phyloP scores from a whole-genome alignment of 2,329 filamentous ascomycete species.

The Stylonectria norvegica region DNA sequence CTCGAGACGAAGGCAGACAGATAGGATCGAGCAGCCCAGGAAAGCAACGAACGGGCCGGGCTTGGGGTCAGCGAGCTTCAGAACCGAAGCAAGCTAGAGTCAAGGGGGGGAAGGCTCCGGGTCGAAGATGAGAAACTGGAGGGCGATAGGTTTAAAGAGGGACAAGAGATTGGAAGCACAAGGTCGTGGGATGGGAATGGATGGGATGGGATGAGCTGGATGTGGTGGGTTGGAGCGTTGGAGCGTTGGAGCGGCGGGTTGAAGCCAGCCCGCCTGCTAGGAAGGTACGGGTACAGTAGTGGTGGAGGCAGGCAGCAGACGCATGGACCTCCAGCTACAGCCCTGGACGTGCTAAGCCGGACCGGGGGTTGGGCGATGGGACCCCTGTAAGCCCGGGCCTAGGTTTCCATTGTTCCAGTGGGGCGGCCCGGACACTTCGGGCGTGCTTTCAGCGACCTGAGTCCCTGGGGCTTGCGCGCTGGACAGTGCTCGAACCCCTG shows the following conservation, averaged over 20 bases:
- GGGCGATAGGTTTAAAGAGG: slow-evolving; percentile 34
- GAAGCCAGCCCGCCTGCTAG: neutral
- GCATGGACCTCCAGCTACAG: no score
- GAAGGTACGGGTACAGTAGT: no score
- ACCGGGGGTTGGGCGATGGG: neutral
- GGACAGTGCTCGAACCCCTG: neutral
- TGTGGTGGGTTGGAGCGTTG: slow-evolving; percentile 23
- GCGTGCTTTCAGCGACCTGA: neutral
- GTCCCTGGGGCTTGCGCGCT: neutral
- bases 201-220: slow-evolving; percentile 21
- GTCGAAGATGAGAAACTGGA: slow-evolving; percentile 23
- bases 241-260: slow-evolving; percentile 8
- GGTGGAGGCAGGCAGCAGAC: neutral
- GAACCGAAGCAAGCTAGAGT: slow-evolving; percentile 18
- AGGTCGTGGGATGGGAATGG: no score
- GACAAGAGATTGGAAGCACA: no score
- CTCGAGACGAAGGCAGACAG: slow-evolving; percentile 2
- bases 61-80: slow-evolving; percentile 23
- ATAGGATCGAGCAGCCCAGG: no score
- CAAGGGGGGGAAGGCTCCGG: slow-evolving; percentile 11
- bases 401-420: no score
- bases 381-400: slow-evolving; percentile 7
- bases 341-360: no score
- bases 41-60: no score
- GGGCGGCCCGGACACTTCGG: no score